These are phyloP conservation scores for Chamaecyparis obtusa DNA, from an alignment of 75 land plant genomes.

Conservation along the genomic window DNA sequence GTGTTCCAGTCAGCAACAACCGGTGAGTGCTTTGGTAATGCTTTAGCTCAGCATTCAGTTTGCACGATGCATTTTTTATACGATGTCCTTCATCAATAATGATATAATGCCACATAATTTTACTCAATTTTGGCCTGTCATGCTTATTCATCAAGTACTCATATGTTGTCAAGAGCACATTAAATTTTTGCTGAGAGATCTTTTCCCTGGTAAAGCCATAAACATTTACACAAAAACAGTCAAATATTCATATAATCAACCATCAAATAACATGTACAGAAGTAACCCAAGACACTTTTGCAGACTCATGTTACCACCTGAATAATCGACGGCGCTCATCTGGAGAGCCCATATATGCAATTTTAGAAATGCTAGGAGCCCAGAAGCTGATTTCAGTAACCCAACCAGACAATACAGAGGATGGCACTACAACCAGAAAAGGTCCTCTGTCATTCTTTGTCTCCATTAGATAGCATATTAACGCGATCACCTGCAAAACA, in stretches of 20 bases:
- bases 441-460: conserved; percentile 95
- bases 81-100: conserved; percentile 99
- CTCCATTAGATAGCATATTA: conserved; percentile 94
- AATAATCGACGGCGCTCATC: conserved; percentile 90
- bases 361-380: conserved; percentile 85
- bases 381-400: conserved; percentile 80
- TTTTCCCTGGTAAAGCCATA: conserved; percentile 58
- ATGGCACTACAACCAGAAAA: conserved; percentile 98
- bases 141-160: conserved; percentile 99
- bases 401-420: conserved; percentile 98
- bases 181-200: conserved; percentile 90
- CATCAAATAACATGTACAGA: neutral
- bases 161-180: conserved; percentile 96
- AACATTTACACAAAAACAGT: conserved; percentile 13
- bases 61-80: conserved; percentile 98
- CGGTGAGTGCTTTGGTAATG: conserved; percentile 91
- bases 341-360: conserved; percentile 92
- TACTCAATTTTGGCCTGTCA: conserved; percentile 91
- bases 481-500: conserved; percentile 77
- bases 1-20: conserved; percentile 93
- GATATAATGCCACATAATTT: conserved; percentile 93
- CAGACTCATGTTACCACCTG: conserved; percentile 64
- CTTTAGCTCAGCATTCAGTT: conserved; percentile 94
- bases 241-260: neutral
- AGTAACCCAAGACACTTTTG: conserved; percentile 10